Evolutionary conservation across 139 green algal species (phyloP), one percentile per base, ranked within the genome.

Genomic region (Trebouxia sp.): DNA sequence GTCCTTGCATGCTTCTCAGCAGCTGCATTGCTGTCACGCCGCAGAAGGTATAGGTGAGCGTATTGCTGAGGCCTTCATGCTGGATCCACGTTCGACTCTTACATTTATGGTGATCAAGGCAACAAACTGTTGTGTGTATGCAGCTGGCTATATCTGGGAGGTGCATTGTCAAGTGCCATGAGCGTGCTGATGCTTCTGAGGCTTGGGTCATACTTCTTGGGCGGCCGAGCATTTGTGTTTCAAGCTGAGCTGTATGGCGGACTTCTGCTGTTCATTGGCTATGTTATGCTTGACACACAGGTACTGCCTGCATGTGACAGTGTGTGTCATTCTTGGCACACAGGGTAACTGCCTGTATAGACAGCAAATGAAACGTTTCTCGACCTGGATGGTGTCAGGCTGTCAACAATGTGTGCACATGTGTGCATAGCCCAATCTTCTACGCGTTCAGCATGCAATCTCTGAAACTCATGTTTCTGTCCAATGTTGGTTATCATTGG

Each of bases 251-350:
- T 94, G 32, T 95, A 95, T 70, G 26, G 80, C 0, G 92, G 92
- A 20, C 88, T 96, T 76, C 48, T 89, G 22, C 80, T 94, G 1
- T 95, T 96, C 58, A 15, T 84, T 20, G 85, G 81, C 28, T 95
- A 96, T 26, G 85, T 96, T 28, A 55, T 96, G 39, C 91, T 92
- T 53, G 92, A 96, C 86, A 94, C 92, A 3, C 92, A 94, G 85
- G 85, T 89, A 58, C 0, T 43, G 67, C n/a, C n/a, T n/a, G n/a
- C n/a, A n/a, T n/a, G n/a, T n/a, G n/a, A n/a, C n/a, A n/a, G n/a
- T 11, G 24, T 35, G 5, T 32, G n/a, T 3, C 1, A 39, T 32
- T 7, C 28, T 50, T 1, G 6, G n/a, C 17, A n/a, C 11, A 50
- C 7, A 26, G 15, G 9, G 4, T 53, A 50, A 17, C 38, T 35